phyloP scores from a whole-genome alignment of 345 rosid genomes.

The Punica granatum region DNA sequence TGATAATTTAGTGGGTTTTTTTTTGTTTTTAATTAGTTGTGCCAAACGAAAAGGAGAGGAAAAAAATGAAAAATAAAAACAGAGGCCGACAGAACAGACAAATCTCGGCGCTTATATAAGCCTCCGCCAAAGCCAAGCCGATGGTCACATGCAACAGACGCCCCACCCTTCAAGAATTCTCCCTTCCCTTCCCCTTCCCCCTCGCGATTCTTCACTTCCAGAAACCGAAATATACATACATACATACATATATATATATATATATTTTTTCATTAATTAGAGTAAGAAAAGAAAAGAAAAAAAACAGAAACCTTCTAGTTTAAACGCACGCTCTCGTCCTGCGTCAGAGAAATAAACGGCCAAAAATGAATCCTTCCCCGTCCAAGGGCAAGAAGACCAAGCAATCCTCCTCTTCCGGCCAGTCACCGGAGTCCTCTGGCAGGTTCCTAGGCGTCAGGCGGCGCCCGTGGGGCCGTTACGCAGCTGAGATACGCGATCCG shows the following conservation, averaged over 20 bases:
- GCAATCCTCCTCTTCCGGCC: conserved; percentile 20
- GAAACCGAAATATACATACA: no score
- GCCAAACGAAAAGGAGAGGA: no score
- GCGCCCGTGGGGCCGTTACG: conserved; percentile 87
- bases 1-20: no score
- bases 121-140: background rate
- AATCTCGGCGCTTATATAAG: conserved; percentile 8
- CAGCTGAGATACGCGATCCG: conserved; percentile 83
- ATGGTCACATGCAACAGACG: conserved; percentile 6
- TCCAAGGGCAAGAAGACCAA: conserved; percentile 53
- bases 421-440: conserved; percentile 21
- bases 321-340: no score
- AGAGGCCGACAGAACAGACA: conserved; percentile 2
- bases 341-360: background rate
- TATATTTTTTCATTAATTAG: no score
- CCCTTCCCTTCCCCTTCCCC: no score
- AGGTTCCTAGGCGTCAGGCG: conserved; percentile 69
- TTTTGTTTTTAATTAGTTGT: no score
- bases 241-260: no score
- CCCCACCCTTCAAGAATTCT: no score
- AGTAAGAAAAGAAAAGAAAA: no score
- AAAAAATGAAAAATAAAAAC: no score
- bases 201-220: background rate
- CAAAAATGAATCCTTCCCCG: conserved; percentile 18
- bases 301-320: background rate